Base-by-base conservation (phyloP, 768 basidiomycete genomes). In the Leccinum variicolor region DNA sequence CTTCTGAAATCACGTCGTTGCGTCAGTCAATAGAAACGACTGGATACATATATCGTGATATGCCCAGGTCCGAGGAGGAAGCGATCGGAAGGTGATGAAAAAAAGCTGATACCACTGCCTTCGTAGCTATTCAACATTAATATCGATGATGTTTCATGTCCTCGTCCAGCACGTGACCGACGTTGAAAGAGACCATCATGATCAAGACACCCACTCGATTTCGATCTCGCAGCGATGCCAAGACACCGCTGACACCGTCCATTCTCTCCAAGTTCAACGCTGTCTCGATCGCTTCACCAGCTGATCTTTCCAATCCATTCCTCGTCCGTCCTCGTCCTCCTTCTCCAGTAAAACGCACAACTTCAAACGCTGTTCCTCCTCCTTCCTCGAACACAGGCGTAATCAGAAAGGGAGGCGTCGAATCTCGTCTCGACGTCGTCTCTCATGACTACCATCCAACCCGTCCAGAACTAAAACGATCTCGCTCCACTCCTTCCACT, bases 401-500 rank as follows among this genome's bases (percentile, higher is more conserved):
- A 17, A 86, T 92, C 62, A 76, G 89, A 36, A 88, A 83, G 59
- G 90, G 90, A 43, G 89, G 89, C 8, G 72, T 91, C 11, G 90
- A 93, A 68, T 86, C 85, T 60, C 79, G 87, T 56, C 75, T 92
- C 15, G 85, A 92, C 48, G 88, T 92, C 21, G 83, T 92, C 55
- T 87, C 87, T 1, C 77, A 81, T 49, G 90, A 92, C 69, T 91
- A 92, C 62, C 79, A 87, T 14, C 87, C 89, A n/a, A 81, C 73
- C 19, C 65, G 82, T 61, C 70, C 77, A 39, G 84, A 88, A 55
- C 69, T 84, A 41, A 90, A 89, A 65, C 82, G 89, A 6, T 89
- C 89, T 1, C 84, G 82, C 51, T 90, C 89, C 0, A 89, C 86
- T 0, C 87, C 89, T 6, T 84, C 85, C 26, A 80, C 82, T 10